Evolutionary conservation across 23 red algal species (phyloP).

Genomic region (Agarophyton chilense): DNA sequence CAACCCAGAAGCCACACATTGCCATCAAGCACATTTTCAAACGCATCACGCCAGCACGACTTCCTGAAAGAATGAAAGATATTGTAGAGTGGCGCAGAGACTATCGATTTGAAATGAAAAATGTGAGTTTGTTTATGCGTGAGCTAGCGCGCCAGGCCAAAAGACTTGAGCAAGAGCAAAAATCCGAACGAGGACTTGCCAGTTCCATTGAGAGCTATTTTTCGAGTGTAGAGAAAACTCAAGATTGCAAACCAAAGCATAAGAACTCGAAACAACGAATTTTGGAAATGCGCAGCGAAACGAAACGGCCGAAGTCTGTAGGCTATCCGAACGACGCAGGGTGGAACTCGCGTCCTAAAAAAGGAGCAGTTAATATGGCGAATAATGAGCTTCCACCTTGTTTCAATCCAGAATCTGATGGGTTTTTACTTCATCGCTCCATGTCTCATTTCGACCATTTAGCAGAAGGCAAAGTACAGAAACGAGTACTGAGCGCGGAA

Average conservation of each 20-base stretch:
- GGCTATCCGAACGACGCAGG: no score
- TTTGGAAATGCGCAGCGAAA: no score
- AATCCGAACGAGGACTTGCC: background rate
- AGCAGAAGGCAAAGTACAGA: background rate
- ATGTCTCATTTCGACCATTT: background rate
- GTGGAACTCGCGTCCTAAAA: no score
- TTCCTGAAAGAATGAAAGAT: slow-evolving; percentile 20
- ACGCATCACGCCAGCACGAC: slow-evolving; percentile 3
- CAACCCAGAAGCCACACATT: slow-evolving; percentile 31
- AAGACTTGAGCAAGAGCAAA: background rate
- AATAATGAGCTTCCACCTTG: no score
- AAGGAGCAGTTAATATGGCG: no score
- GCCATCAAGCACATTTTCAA: slow-evolving; percentile 39
- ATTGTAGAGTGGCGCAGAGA: slow-evolving; percentile 21
- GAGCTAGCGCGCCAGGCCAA: background rate
- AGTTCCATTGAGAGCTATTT: no score
- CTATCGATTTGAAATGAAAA: slow-evolving; percentile 12
- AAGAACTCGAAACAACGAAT: no score
- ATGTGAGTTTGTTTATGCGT: slow-evolving; percentile 35
- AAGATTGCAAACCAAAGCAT: no score
- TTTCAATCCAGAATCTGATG: slow-evolving; percentile 31
- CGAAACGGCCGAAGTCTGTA: background rate
- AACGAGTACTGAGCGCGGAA: background rate
- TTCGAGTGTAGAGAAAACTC: no score
- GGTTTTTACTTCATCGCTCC: background rate